These are phyloP conservation scores for Claviceps capensis DNA, from an alignment of 2,329 filamentous ascomycete species.

Conservation along the genomic window DNA sequence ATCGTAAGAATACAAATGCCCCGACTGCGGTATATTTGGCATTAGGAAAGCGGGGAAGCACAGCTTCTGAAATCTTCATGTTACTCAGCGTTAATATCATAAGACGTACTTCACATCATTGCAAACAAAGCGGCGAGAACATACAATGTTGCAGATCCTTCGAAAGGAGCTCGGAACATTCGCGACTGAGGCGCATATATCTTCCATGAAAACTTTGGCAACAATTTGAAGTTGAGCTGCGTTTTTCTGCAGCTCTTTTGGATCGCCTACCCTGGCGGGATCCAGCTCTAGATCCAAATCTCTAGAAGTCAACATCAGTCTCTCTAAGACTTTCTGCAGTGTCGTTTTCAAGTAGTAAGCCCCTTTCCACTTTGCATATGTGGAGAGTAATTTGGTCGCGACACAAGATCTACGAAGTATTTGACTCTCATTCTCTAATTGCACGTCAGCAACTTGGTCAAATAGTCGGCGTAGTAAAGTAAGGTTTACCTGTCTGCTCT, in stretches of 20 bases:
- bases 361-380: constrained; percentile 62
- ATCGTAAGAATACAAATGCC: constrained; percentile 57
- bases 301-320: constrained; percentile 51
- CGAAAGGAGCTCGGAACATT: constrained; percentile 51
- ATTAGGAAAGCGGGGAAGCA: constrained; percentile 49
- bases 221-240: constrained; percentile 52
- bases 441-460: constrained; percentile 7
- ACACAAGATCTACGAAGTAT: constrained; percentile 55
- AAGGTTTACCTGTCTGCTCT: constrained; percentile 41
- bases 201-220: constrained; percentile 57
- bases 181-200: constrained; percentile 49
- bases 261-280: constrained; percentile 43
- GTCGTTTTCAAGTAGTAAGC: constrained; percentile 48
- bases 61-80: constrained; percentile 44
- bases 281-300: constrained; percentile 56
- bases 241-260: constrained; percentile 53
- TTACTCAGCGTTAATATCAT: not conserved
- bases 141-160: constrained; percentile 52
- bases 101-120: not conserved
- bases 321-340: constrained; percentile 52
- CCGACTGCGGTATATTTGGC: constrained; percentile 61
- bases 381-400: constrained; percentile 58
- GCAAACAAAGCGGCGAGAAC: constrained; percentile 12
- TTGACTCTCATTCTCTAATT: constrained; percentile 50
- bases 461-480: not conserved